A percentile compares a stretch with the other conserved stretches of the same genome.
Conservation (phyloP, 2,329 filamentous ascomycete species). For the Catunica adiposa region DNA sequence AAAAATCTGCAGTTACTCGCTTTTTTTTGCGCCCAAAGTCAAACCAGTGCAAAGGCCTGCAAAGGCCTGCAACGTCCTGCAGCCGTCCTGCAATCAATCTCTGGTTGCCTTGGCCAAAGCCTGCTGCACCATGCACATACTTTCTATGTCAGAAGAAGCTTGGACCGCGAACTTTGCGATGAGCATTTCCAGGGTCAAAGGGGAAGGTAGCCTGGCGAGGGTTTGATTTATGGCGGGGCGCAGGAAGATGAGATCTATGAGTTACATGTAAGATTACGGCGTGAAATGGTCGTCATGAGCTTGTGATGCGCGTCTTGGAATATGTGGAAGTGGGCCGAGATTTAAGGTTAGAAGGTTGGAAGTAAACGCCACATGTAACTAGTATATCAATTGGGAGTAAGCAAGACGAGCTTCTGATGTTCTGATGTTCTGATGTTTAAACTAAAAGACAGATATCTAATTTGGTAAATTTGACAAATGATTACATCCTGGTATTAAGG, state of each 20-base stretch:
- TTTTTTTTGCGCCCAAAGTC: no score
- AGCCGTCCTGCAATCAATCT: background rate
- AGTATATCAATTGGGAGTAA: no score
- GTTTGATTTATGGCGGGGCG: background rate
- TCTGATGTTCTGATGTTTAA: no score
- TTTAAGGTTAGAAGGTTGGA: no score
- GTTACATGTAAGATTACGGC: background rate
- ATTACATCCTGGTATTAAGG: no score
- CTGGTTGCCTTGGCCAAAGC: background rate
- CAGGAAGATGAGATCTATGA: background rate
- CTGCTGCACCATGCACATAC: background rate
- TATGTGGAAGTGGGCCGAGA: no score
- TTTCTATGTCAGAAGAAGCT: background rate
- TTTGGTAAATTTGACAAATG: no score
- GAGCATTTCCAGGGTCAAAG: background rate
- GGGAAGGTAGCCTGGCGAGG: background rate
- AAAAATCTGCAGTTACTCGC: background rate
- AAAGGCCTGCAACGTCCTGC: background rate
- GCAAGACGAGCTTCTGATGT: no score
- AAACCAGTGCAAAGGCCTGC: background rate
- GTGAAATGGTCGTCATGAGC: no score
- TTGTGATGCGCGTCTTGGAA: no score
- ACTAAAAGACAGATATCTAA: no score
- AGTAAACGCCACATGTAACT: no score
- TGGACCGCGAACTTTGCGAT: background rate